Conservation (phyloP, 179 eudicot species). For the Heliamphora pulchella region DNA sequence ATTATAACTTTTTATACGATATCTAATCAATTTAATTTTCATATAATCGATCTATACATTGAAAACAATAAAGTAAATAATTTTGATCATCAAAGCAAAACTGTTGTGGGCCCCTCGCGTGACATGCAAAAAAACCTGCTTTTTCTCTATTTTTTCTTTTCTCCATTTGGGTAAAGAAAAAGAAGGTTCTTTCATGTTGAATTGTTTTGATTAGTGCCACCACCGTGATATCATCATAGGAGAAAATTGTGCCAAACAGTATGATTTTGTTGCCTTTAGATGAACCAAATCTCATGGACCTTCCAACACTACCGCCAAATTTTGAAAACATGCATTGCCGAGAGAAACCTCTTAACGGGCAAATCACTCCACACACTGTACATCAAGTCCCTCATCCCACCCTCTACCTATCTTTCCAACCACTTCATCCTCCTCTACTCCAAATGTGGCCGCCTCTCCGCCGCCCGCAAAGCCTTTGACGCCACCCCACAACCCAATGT, state of each 20-base stretch:
- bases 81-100: no score
- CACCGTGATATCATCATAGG: no score
- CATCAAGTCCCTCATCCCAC: constrained; percentile 48
- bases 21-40: no score
- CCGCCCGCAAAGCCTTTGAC: constrained; percentile 46
- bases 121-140: no score
- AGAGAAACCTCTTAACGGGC: constrained; percentile 44
- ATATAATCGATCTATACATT: no score
- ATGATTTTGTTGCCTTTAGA: constrained; percentile 16
- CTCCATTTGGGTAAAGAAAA: no score
- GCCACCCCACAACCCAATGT: constrained; percentile 49
- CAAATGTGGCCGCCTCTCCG: constrained; percentile 47
- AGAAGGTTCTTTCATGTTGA: no score
- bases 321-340: constrained; percentile 47
- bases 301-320: constrained; percentile 29
- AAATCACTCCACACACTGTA: constrained; percentile 59
- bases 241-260: neutral
- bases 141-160: no score
- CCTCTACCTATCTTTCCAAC: constrained; percentile 58
- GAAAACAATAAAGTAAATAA: no score
- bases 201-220: no score
- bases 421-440: constrained; percentile 81
- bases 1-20: no score
- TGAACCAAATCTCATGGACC: constrained; percentile 42
- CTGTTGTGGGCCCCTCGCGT: no score